phyloP scores from a whole-genome alignment of 345 rosid genomes.

The Balakata baccata region DNA sequence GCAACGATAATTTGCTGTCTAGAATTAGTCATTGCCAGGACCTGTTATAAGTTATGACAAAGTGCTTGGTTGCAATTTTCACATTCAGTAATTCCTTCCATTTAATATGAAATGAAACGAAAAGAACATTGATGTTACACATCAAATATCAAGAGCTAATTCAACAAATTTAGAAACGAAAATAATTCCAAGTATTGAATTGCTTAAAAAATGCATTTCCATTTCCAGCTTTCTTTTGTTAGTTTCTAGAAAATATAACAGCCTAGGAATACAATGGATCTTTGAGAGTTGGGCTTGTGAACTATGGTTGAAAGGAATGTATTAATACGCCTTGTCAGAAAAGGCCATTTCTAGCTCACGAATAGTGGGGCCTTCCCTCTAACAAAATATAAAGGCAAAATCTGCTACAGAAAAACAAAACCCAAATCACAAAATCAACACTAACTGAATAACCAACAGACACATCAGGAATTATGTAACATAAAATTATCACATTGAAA shows the following conservation, averaged over 20 bases:
- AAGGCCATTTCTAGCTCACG: not conserved
- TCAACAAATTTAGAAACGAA: not conserved
- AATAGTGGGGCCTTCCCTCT: not conserved
- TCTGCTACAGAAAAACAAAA: not conserved
- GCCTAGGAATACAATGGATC: not conserved
- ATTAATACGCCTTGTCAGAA: no score
- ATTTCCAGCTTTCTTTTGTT: not conserved
- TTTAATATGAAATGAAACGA: not conserved
- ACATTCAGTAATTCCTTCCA: not conserved
- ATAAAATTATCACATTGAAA: conserved; percentile 3
- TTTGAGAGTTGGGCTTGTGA: not conserved
- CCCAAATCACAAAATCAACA: not conserved
- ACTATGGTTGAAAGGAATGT: no score
- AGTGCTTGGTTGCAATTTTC: not conserved
- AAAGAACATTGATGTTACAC: not conserved
- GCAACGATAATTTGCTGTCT: no score
- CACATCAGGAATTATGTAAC: not conserved
- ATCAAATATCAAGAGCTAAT: not conserved
- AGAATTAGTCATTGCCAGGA: not conserved
- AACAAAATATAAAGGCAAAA: not conserved
- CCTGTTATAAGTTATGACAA: not conserved
- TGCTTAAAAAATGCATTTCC: not conserved
- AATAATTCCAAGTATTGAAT: not conserved
- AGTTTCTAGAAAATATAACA: not conserved
- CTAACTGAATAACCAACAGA: not conserved